Evolutionary conservation across 768 basidiomycete genomes (phyloP).

Genomic region (Hypholoma sublateritium): DNA sequence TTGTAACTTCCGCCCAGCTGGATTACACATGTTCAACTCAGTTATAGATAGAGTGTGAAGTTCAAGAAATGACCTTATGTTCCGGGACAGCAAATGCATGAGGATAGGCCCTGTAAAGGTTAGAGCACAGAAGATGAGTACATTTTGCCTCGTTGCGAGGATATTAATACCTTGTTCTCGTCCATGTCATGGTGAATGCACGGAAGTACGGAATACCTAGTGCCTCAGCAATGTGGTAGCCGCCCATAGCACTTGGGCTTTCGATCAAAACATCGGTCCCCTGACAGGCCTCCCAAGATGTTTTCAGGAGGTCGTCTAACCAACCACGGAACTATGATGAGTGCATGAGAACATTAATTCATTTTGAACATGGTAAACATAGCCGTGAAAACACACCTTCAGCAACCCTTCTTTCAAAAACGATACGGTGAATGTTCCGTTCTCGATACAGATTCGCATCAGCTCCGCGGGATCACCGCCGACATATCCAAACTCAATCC

Average conservation of each 20-base stretch:
- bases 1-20: slow-evolving; percentile 97
- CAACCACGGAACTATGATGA: slow-evolving; percentile 85
- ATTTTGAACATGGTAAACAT: slow-evolving; percentile 1
- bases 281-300: slow-evolving; percentile 96
- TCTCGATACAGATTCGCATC: slow-evolving; percentile 97
- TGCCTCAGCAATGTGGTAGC: slow-evolving; percentile 95
- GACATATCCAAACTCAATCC: slow-evolving; percentile 93
- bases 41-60: not conserved
- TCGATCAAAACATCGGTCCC: slow-evolving; percentile 92
- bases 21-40: slow-evolving; percentile 5
- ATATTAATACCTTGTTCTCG: slow-evolving; percentile 68
- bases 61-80: slow-evolving; percentile 57
- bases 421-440: slow-evolving; percentile 94
- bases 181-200: slow-evolving; percentile 98
- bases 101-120: slow-evolving; percentile 73
- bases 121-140: not conserved
- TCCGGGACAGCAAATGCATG: slow-evolving; percentile 99
- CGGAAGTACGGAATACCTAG: slow-evolving; percentile 91
- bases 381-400: slow-evolving; percentile 53
- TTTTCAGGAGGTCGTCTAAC: slow-evolving; percentile 93
- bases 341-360: slow-evolving; percentile 2
- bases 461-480: slow-evolving; percentile 98
- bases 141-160: not conserved
- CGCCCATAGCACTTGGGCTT: slow-evolving; percentile 96
- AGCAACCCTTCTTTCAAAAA: slow-evolving; percentile 89